Percentiles rank a stretch among this genome's conserved stretches.
phyloP scores from a whole-genome alignment of 148 eudicot species.

The Amaranthus hypochondriacus region DNA sequence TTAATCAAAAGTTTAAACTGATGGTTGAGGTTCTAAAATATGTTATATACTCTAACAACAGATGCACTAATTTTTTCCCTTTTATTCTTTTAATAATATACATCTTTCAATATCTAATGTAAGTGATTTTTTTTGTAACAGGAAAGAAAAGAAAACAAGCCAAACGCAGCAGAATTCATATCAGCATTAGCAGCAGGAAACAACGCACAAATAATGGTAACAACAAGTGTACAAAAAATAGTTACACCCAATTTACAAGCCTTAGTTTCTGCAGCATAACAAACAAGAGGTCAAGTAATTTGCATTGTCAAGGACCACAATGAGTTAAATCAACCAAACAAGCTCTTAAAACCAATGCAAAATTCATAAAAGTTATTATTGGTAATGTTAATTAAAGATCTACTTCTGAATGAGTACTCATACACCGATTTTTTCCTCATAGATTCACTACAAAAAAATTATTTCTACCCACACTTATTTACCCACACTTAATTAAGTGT shows the following conservation, averaged over 20 bases:
- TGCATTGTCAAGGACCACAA: constrained; percentile 19
- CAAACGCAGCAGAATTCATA: constrained; percentile 33
- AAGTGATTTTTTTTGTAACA: neutral
- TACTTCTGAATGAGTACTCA: constrained; percentile 19
- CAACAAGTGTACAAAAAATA: constrained; percentile 19
- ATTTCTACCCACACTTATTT: too few species aligned
- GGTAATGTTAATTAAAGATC: constrained; percentile 21
- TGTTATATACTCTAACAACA: too few species aligned
- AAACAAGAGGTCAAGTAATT: constrained; percentile 27
- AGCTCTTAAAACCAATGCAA: constrained; percentile 14
- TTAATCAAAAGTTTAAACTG: too few species aligned
- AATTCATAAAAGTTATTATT: constrained; percentile 16
- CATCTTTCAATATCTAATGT: neutral
- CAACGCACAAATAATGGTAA: constrained; percentile 34
- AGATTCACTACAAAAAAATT: constrained; percentile 2
- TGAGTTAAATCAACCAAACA: constrained; percentile 18
- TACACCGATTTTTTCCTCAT: constrained; percentile 25
- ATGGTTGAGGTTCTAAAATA: neutral
- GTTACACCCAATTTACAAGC: constrained; percentile 26
- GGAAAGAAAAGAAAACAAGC: constrained; percentile 24
- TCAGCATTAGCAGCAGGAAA: constrained; percentile 39
- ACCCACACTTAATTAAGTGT: too few species aligned
- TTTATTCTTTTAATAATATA: neutral
- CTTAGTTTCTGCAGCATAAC: constrained; percentile 32
- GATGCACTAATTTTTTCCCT: neutral